Evolutionary conservation across 768 basidiomycete genomes (phyloP).

Genomic region (Flagelloscypha sp.): DNA sequence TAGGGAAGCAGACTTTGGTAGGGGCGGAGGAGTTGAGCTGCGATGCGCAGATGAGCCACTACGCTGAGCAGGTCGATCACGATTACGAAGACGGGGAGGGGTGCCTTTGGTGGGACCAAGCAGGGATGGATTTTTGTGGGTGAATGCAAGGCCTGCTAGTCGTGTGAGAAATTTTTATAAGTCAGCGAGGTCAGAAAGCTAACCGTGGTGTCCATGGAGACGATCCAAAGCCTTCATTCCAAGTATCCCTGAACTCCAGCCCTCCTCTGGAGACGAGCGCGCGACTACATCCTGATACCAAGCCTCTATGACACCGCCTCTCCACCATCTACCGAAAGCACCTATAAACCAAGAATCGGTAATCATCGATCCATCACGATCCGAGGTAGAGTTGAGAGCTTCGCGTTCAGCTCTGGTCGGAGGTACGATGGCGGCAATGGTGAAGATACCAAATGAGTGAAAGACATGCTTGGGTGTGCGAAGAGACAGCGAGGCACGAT

Average conservation of each 20-base stretch:
- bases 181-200: conserved; percentile 7
- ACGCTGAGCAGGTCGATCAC: conserved; percentile 44
- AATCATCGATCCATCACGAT: conserved; percentile 43
- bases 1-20: conserved; percentile 74
- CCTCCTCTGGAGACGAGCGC: conserved; percentile 58
- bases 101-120: conserved; percentile 35
- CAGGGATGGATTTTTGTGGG: conserved; percentile 38
- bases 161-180: conserved; percentile 6
- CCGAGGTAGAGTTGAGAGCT: conserved; percentile 24
- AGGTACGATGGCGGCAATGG: conserved; percentile 72
- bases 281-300: conserved; percentile 68
- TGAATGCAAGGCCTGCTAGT: conserved; percentile 40
- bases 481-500: conserved; percentile 85
- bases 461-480: conserved; percentile 87
- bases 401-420: conserved; percentile 29
- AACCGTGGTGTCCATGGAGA: conserved; percentile 61
- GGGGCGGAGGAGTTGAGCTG: conserved; percentile 72
- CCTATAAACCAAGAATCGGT: conserved; percentile 87
- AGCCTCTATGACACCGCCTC: conserved; percentile 72
- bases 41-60: conserved; percentile 32
- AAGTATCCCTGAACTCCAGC: conserved; percentile 71
- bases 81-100: conserved; percentile 51
- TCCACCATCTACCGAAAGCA: conserved; percentile 88
- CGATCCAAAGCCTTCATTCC: conserved; percentile 67
- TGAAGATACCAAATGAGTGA: conserved; percentile 80